These are phyloP conservation scores for Colletotrichum sp. DNA, from an alignment of 2,329 filamentous ascomycete genomes.

Conservation along the genomic window DNA sequence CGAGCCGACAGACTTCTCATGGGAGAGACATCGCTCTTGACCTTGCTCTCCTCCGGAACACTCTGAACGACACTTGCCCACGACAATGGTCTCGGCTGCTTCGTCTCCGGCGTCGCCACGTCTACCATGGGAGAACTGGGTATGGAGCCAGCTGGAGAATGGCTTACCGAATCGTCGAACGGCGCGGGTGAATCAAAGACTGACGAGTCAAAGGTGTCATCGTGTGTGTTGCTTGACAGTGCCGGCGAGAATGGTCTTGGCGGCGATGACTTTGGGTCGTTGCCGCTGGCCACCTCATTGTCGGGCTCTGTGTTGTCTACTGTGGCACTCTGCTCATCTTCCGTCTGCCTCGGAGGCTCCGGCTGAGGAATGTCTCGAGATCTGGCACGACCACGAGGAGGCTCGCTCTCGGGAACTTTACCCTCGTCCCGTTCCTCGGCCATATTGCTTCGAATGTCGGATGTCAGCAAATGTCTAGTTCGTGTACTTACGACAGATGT, in stretches of 20 bases:
- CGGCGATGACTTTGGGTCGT: neutral
- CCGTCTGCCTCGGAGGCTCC: neutral
- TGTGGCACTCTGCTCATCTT: neutral
- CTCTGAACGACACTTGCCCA: neutral
- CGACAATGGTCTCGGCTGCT: neutral
- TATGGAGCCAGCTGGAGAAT: neutral
- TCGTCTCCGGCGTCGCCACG: neutral
- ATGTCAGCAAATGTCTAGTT: neutral
- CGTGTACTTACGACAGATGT: neutral
- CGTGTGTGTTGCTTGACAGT: neutral
- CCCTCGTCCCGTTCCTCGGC: neutral
- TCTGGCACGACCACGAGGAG: neutral
- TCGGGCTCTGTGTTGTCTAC: neutral
- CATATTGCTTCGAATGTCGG: neutral
- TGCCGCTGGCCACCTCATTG: neutral
- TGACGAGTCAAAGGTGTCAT: neutral
- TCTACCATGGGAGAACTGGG: neutral
- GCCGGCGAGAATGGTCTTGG: neutral
- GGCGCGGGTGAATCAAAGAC: neutral
- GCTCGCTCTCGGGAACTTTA: neutral
- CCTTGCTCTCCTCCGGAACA: neutral
- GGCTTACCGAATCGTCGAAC: neutral
- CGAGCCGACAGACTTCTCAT: neutral
- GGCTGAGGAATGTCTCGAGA: neutral
- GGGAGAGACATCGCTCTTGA: neutral